Evolutionary conservation across 2,329 filamentous ascomycete species (phyloP).

Genomic region (Aspergillus unguis): DNA sequence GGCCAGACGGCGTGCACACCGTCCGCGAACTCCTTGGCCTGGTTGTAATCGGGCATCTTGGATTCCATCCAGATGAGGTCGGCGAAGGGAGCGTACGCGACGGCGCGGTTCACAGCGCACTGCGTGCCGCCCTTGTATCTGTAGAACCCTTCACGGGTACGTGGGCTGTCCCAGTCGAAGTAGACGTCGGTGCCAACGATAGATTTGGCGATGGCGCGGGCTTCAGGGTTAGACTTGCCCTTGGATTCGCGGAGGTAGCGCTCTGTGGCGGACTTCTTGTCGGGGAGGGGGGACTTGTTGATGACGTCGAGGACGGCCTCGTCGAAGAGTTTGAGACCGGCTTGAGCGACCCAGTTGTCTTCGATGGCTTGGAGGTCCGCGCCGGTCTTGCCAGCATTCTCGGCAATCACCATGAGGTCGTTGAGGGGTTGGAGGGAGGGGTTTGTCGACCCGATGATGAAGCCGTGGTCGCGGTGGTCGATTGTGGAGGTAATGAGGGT

Average conservation of each 20-base stretch:
- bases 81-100: constrained; percentile 88
- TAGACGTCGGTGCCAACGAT: constrained; percentile 76
- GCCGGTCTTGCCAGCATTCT: constrained; percentile 76
- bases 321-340: constrained; percentile 81
- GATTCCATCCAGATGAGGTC: constrained; percentile 99
- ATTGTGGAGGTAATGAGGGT: constrained; percentile 97
- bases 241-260: constrained; percentile 66
- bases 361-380: constrained; percentile 83
- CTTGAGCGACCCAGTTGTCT: constrained; percentile 77
- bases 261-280: constrained; percentile 66
- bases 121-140: constrained; percentile 86
- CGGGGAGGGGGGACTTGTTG: constrained; percentile 58
- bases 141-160: constrained; percentile 94
- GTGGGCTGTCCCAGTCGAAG: constrained; percentile 93
- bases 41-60: constrained; percentile 86
- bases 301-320: constrained; percentile 85
- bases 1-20: constrained; percentile 94
- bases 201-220: constrained; percentile 71
- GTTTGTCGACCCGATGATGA: constrained; percentile 89
- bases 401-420: constrained; percentile 86
- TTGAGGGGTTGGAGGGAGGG: constrained; percentile 76
- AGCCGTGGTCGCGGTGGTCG: constrained; percentile 89
- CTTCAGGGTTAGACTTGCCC: constrained; percentile 83
- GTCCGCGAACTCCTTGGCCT: constrained; percentile 88
- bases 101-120: constrained; percentile 83